Percentiles rank a stretch among this genome's conserved stretches.
These are phyloP conservation scores for Phlebiopsis gigantea DNA, from an alignment of 768 basidiomycete species.

Conservation along the genomic window DNA sequence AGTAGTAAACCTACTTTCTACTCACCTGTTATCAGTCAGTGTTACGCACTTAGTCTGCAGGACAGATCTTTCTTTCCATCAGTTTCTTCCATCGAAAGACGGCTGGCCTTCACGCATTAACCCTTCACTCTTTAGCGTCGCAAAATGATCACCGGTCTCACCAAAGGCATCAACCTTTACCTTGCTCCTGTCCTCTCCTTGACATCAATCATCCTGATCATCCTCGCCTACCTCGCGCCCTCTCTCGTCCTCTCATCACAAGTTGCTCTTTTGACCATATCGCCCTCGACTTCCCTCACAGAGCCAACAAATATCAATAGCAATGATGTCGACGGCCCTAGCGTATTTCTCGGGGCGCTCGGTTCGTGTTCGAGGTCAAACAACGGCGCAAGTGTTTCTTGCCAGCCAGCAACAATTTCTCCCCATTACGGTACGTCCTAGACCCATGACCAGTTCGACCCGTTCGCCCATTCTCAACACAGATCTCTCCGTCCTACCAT, in stretches of 20 bases:
- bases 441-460: not conserved
- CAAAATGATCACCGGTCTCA: slow-evolving; percentile 66
- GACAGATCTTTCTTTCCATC: not conserved
- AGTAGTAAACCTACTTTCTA: not conserved
- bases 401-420: slow-evolving; percentile 48
- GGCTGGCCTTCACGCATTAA: too few relatives aligned
- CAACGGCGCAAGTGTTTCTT: slow-evolving; percentile 46
- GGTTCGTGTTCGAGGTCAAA: slow-evolving; percentile 62
- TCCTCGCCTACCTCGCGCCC: slow-evolving; percentile 70
- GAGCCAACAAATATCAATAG: slow-evolving; percentile 21
- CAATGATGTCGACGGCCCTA: slow-evolving; percentile 55
- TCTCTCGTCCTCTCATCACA: slow-evolving; percentile 50
- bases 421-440: slow-evolving; percentile 58
- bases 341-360: slow-evolving; percentile 58
- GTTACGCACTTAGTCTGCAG: not conserved
- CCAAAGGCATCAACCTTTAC: slow-evolving; percentile 63
- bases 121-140: not conserved
- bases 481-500: slow-evolving; percentile 66
- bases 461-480: not conserved
- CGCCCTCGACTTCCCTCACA: slow-evolving; percentile 44
- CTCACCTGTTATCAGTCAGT: not conserved
- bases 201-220: slow-evolving; percentile 57
- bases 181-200: slow-evolving; percentile 63
- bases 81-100: not conserved
- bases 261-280: slow-evolving; percentile 62